Evolutionary conservation across 108 stramenopile species (phyloP), one percentile per base, ranked within the genome.

Genomic region (Skeletonema marinoi): DNA sequence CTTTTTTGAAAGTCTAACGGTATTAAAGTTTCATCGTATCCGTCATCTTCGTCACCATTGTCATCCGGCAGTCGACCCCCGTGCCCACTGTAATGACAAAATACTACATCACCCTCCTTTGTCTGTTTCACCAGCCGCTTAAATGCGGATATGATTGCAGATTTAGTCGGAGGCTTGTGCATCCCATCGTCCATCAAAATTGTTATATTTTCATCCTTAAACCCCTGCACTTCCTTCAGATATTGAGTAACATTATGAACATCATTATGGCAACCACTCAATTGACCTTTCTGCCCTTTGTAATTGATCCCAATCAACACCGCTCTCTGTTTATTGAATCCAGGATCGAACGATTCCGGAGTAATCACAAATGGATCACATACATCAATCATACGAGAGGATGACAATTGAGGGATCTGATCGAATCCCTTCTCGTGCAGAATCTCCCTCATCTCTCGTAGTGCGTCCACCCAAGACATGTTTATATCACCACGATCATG

Each of bases 271-370:
- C 96, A 96, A 30, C 96, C 96, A 66, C 78, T 78, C 59, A 97
- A 83, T 70, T 96, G 85, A 17, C 93, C 93, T 44, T 88, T 80
- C 74, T 91, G 89, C 31, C 88, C 88, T 0, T 58, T 83, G 86
- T 98, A 98, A 87, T 98, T 98, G 65, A 98, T 98, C 36, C 97
- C 92, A 46, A 96, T 88, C 41, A 96, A 74, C 10, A 96, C 74
- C 8, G 96, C 96, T 25, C 93, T 80, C 61, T 82, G 66, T 42
- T 75, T 78, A 60, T 85, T 81, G 44, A 42, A 68, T 36, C 66
- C 74, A 3, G 32, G 66, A 60, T 73, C 69, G 35, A 83, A 80
- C 10, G 88, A 82, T 60, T 62, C 16, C 32, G 85, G 51, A 65
- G 85, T 63, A 65, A 80, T 88, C 54, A 68, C 51, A 33, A 80